Percentiles rank a stretch among this genome's conserved stretches.
phyloP scores from a whole-genome alignment of 148 eudicot genomes.

The Spergularia bocconei region DNA sequence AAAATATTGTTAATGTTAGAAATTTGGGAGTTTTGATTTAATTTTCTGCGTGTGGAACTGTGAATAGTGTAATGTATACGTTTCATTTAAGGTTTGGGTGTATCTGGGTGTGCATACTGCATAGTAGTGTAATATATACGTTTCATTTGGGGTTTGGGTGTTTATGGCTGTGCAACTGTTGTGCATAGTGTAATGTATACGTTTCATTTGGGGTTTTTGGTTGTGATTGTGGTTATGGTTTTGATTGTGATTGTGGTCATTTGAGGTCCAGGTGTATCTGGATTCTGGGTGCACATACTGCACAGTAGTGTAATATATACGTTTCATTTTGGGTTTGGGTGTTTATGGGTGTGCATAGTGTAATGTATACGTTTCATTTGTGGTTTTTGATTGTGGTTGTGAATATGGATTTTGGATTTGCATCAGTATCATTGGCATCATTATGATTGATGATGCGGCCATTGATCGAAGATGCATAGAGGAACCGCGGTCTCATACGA shows the following conservation, averaged over 20 bases:
- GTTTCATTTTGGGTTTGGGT: neutral
- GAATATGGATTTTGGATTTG: neutral
- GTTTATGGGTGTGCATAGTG: neutral
- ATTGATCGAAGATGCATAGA: slow-evolving; percentile 5
- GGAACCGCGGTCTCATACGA: neutral
- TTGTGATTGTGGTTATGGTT: too few relatives aligned
- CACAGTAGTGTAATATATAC: neutral
- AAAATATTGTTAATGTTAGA: too few relatives aligned
- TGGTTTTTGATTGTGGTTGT: neutral
- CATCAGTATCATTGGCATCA: slow-evolving; percentile 1
- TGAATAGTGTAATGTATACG: neutral
- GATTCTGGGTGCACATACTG: too few relatives aligned
- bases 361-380: neutral
- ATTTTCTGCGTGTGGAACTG: too few relatives aligned
- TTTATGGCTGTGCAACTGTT: too few relatives aligned
- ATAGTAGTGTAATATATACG: neutral
- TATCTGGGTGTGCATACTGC: too few relatives aligned
- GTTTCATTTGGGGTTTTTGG: neutral
- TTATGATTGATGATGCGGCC: neutral
- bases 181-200: neutral
- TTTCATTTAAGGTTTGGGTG: neutral
- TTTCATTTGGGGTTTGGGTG: too few relatives aligned
- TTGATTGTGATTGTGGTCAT: neutral
- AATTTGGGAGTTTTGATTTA: too few relatives aligned
- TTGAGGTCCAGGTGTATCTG: neutral